A percentile compares a stretch with the other conserved stretches of the same genome.
phyloP scores from a whole-genome alignment of 495 filamentous ascomycete species.

The Hyaloscypha finlandica region DNA sequence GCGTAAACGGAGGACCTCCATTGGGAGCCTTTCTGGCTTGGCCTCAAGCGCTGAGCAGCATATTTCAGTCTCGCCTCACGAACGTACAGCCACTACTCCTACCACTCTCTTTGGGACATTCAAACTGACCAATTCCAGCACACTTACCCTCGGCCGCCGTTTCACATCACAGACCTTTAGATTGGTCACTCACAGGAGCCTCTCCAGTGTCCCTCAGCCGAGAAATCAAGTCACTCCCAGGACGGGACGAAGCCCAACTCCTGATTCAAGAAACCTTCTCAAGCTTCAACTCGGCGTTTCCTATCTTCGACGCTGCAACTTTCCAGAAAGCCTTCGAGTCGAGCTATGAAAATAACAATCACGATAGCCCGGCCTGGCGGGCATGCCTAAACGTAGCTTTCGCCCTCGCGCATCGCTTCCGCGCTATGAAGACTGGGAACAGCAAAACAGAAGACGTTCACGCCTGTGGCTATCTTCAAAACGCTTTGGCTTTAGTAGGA shows the following conservation, averaged over 20 bases:
- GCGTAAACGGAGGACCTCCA: slow-evolving; percentile 18
- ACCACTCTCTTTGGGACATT: background rate
- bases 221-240: slow-evolving; percentile 76
- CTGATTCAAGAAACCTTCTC: slow-evolving; percentile 88
- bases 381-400: slow-evolving; percentile 91
- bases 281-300: slow-evolving; percentile 97
- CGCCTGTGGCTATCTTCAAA: slow-evolving; percentile 93
- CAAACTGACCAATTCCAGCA: slow-evolving; percentile 23
- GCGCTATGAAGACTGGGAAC: slow-evolving; percentile 87
- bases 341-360: slow-evolving; percentile 66
- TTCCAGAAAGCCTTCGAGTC: slow-evolving; percentile 97
- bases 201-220: slow-evolving; percentile 80
- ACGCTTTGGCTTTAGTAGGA: slow-evolving; percentile 85
- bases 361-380: slow-evolving; percentile 94
- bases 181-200: slow-evolving; percentile 92
- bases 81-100: slow-evolving; percentile 24
- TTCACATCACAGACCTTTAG: slow-evolving; percentile 25
- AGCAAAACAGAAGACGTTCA: slow-evolving; percentile 83
- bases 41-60: slow-evolving; percentile 21
- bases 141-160: slow-evolving; percentile 25
- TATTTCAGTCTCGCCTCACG: slow-evolving; percentile 22
- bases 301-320: slow-evolving; percentile 91
- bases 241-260: slow-evolving; percentile 74
- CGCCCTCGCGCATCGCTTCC: slow-evolving; percentile 85
- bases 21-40: slow-evolving; percentile 24